These are phyloP conservation scores for Colletotrichum truncatum DNA, from an alignment of 2,329 filamentous ascomycete species.

Conservation along the genomic window DNA sequence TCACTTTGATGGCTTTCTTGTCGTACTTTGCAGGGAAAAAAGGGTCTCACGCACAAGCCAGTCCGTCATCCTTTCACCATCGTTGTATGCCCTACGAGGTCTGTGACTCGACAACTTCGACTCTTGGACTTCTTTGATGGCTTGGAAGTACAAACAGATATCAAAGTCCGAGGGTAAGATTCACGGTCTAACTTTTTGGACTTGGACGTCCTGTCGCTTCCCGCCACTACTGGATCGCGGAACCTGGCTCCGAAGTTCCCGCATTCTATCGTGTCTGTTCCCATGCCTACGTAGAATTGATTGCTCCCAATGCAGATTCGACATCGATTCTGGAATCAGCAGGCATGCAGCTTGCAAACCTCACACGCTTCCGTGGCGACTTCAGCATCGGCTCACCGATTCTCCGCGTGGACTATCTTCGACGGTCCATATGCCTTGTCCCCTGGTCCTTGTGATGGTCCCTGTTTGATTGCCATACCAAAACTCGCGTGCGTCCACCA, in stretches of 20 bases:
- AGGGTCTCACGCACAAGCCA: background rate
- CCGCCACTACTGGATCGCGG: background rate
- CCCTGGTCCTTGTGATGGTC: background rate
- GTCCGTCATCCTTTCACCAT: constrained; percentile 1
- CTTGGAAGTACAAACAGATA: background rate
- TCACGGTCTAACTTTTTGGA: background rate
- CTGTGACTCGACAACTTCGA: background rate
- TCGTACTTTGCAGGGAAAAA: background rate
- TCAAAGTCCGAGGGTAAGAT: background rate
- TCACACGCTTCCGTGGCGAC: background rate
- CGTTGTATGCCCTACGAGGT: background rate
- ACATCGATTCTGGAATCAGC: background rate
- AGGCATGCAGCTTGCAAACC: background rate
- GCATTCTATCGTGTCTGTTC: background rate
- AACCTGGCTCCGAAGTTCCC: background rate
- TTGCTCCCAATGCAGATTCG: background rate
- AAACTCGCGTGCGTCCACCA: constrained; percentile 1
- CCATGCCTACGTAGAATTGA: background rate
- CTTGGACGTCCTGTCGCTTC: background rate
- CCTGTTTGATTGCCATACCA: background rate
- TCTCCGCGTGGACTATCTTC: constrained; percentile 5
- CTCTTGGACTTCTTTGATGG: background rate
- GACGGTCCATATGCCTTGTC: background rate
- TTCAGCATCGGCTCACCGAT: background rate
- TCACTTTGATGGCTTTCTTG: too few relatives aligned